Evolutionary conservation across 805 yeast genomes (phyloP), one percentile per base, ranked within the genome.

Genomic region (Deakozyma indianensis): DNA sequence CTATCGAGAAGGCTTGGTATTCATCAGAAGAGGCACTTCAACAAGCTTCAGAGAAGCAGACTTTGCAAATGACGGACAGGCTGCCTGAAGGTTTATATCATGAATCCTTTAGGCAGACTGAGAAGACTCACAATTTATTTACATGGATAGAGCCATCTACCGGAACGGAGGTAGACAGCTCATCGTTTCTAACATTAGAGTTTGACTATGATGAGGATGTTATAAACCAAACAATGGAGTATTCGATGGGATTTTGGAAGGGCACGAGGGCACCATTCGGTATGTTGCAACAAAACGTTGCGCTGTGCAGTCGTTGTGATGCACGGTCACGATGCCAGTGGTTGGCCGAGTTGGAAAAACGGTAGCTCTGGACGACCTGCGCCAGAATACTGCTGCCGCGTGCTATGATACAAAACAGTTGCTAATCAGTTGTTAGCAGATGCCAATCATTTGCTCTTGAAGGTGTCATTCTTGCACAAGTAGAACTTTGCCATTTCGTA

Each of bases 401-500:
- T 40, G 42, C 18, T 22, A 22, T 20, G 29, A 23, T 11, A 41
- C 25, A 14, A 4, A 11, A 18, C 23, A 18, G 42, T 11, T 41
- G 28, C 14, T 25, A 14, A 25, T 23, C 32, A 25, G 42, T 22
- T 41, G 16, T 43, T 29, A 38, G 41, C 25, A 27, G 40, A 40
- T 41, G 43, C 23, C 20, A n/a, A n/a, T 15, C 42, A 23, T n/a
- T 23, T 29, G 46, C 35, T 20, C 24, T n/a, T 43, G 25, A 15
- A 29, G 7, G 16, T 16, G 22, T 40, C 42, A 5, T 40, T 25
- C 20, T 42, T 43, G 44, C 43, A 41, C 24, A 80, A 63, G 52
- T 80, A 70, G 53, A 76, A 80, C 65, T 90, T 90, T 41, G 96
- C 96, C 90, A 88, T 84, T 62, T 90, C 98, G 63, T 90, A 90